A percentile compares a stretch with the other conserved stretches of the same genome.
Evolutionary conservation across 1,139 yeast species (phyloP).

Genomic region (Protomyces gravidus): DNA sequence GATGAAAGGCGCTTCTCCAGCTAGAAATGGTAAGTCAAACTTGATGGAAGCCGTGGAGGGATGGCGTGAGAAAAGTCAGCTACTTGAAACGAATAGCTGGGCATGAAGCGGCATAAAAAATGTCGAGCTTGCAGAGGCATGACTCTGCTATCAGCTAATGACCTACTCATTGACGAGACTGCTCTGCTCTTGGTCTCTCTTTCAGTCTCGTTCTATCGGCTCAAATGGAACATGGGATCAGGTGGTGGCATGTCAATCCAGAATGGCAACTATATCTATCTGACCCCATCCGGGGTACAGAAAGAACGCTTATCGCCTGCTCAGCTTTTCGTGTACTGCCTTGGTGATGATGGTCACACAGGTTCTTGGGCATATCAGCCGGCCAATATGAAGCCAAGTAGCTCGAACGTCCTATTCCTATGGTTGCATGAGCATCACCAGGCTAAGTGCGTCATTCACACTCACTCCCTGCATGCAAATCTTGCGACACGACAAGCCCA

Average conservation of each 20-base stretch:
- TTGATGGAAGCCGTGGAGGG: too few relatives aligned
- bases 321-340: conserved; percentile 68
- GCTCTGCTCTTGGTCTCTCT: conserved; percentile 45
- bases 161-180: too few relatives aligned
- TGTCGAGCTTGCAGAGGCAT: too few relatives aligned
- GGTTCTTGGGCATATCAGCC: conserved; percentile 60
- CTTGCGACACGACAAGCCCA: conserved; percentile 61
- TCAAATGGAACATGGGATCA: conserved; percentile 93
- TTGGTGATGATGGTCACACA: conserved; percentile 46
- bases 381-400: conserved; percentile 69
- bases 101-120: too few relatives aligned
- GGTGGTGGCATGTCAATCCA: conserved; percentile 91
- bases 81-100: too few relatives aligned
- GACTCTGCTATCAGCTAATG: too few relatives aligned
- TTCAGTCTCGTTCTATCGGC: conserved; percentile 69
- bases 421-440: conserved; percentile 52
- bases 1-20: too few relatives aligned
- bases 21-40: too few relatives aligned
- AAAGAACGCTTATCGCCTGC: conserved; percentile 80
- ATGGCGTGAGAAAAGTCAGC: too few relatives aligned
- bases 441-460: conserved; percentile 93
- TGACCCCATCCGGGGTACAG: conserved; percentile 95
- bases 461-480: conserved; percentile 87
- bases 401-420: conserved; percentile 88
- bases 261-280: conserved; percentile 52